These are phyloP conservation scores for Ophiostoma tasmaniense DNA, from an alignment of 2,329 filamentous ascomycete genomes.

Conservation along the genomic window DNA sequence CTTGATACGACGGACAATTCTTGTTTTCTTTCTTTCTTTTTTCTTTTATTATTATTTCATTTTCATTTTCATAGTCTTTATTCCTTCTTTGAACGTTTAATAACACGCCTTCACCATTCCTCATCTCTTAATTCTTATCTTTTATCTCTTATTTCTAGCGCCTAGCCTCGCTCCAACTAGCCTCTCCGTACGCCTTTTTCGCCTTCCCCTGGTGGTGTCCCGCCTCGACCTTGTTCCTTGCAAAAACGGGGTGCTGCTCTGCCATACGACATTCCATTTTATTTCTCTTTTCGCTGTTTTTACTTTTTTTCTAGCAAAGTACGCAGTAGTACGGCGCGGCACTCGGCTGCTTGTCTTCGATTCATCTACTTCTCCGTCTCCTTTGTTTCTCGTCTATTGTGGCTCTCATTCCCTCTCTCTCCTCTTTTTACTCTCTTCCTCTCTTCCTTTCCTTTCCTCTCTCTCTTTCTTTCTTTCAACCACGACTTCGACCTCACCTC, in stretches of 20 bases:
- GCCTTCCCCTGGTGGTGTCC: slow-evolving; percentile 5
- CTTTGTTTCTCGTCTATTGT: background rate
- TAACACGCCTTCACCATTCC: background rate
- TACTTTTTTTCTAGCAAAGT: background rate
- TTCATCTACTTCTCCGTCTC: background rate
- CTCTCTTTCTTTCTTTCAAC: background rate
- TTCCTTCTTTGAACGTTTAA: no score
- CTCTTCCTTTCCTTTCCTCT: background rate
- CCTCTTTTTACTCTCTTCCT: no score
- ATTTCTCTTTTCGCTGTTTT: background rate
- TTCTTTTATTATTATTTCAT: no score
- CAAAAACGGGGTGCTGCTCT: slow-evolving; percentile 1
- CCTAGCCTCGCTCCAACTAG: background rate
- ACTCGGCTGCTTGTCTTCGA: slow-evolving; percentile 2
- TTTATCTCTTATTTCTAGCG: background rate
- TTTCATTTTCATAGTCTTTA: no score
- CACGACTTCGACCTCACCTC: background rate
- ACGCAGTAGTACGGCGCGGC: background rate
- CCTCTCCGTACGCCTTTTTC: slow-evolving; percentile 1
- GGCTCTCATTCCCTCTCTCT: background rate
- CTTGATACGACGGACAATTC: background rate
- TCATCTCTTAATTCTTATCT: background rate
- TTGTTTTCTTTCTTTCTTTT: background rate
- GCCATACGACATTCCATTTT: background rate
- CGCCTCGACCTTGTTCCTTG: slow-evolving; percentile 4